phyloP scores from a whole-genome alignment of 768 basidiomycete genomes.

The Tricholoma matsutake region DNA sequence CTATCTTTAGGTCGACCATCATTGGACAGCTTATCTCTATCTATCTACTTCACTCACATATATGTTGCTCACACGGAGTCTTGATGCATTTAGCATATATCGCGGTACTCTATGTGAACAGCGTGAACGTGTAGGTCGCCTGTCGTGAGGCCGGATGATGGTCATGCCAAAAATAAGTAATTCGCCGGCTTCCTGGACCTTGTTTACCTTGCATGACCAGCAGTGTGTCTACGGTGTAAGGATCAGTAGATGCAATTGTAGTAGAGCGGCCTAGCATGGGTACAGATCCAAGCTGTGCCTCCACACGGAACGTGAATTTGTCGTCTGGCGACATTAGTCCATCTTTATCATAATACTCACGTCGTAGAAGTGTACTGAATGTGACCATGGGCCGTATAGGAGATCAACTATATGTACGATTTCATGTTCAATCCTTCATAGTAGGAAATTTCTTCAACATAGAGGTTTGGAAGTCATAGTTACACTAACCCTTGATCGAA shows the following conservation, averaged over 20 bases:
- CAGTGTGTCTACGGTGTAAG: background rate
- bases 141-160: background rate
- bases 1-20: too few species aligned
- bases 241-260: background rate
- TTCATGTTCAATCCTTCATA: background rate
- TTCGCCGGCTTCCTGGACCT: background rate
- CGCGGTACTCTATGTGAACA: too few species aligned
- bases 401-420: background rate
- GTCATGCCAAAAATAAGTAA: too few species aligned
- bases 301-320: background rate
- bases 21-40: background rate
- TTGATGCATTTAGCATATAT: background rate
- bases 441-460: background rate
- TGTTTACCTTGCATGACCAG: background rate
- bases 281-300: constrained; percentile 1
- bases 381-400: background rate
- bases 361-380: too few species aligned
- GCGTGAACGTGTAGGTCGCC: too few species aligned
- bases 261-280: background rate
- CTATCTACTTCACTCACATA: too few species aligned
- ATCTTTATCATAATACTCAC: too few species aligned
- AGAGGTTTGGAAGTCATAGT: background rate
- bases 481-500: background rate
- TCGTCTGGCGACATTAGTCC: background rate
- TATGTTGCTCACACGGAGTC: background rate